These are phyloP conservation scores for Pythium grandisporangium DNA, from an alignment of 352 stramenopile genomes.

Conservation along the genomic window DNA sequence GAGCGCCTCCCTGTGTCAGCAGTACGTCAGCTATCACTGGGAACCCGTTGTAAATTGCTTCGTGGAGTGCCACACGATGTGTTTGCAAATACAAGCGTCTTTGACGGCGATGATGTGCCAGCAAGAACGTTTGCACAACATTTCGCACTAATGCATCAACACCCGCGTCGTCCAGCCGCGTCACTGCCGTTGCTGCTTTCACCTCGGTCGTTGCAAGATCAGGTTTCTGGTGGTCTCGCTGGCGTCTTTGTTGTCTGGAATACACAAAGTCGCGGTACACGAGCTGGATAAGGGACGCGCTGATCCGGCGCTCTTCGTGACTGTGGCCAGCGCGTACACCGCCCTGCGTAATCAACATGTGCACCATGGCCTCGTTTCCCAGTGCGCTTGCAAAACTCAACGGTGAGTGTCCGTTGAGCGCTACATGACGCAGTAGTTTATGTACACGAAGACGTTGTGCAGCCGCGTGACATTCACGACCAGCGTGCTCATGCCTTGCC, in stretches of 20 bases:
- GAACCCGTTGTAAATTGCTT: conserved; percentile 63
- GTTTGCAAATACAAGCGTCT: conserved; percentile 39
- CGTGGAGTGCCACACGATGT: conserved; percentile 60
- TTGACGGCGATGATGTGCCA: conserved; percentile 39
- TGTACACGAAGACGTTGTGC: conserved; percentile 37
- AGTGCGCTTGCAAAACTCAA: conserved; percentile 56
- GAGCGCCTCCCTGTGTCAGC: conserved; percentile 29
- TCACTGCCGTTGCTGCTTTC: neutral
- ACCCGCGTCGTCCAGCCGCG: conserved; percentile 30
- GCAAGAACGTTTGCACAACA: conserved; percentile 49
- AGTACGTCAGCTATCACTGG: conserved; percentile 40
- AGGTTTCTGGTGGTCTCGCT: no score
- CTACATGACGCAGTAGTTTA: conserved; percentile 37
- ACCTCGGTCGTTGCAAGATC: no score
- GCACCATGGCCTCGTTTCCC: conserved; percentile 67
- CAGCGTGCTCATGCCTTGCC: conserved; percentile 11
- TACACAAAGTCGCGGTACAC: conserved; percentile 38
- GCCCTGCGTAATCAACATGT: conserved; percentile 56
- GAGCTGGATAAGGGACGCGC: conserved; percentile 57
- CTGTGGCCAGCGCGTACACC: conserved; percentile 27
- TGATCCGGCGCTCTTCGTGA: conserved; percentile 41
- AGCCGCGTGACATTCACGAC: conserved; percentile 30
- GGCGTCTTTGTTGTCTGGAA: conserved; percentile 5
- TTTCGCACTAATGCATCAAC: conserved; percentile 43
- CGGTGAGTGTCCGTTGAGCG: conserved; percentile 60